Conservation (phyloP, 2,329 filamentous ascomycete species). For the Sporothrix dimorphospora region DNA sequence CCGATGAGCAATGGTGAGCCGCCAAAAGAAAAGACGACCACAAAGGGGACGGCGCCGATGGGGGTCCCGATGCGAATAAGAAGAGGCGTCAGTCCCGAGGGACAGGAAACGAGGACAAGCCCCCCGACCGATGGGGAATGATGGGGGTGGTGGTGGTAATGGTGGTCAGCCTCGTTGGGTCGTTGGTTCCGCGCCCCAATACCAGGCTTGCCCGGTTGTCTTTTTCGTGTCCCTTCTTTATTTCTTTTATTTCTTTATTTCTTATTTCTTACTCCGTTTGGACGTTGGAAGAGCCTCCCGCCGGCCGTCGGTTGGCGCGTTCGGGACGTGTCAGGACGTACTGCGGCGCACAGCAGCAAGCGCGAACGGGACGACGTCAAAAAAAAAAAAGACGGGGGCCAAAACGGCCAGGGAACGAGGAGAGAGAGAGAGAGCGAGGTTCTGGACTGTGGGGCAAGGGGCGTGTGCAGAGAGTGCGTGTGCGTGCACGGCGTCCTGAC, state of each 20-base stretch:
- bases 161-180: neutral
- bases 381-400: neutral
- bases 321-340: too few species aligned
- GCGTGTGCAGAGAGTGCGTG: neutral
- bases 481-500: neutral
- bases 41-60: neutral
- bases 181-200: neutral
- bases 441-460: neutral
- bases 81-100: neutral
- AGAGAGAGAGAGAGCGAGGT: neutral
- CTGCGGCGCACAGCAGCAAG: neutral
- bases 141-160: neutral
- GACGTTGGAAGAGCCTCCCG: neutral
- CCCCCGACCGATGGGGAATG: neutral
- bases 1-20: too few species aligned
- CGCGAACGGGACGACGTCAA: neutral
- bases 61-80: neutral
- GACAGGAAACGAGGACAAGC: conserved; percentile 11
- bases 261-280: neutral
- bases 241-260: neutral
- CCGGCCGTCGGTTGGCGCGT: too few species aligned
- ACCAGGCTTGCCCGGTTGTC: conserved; percentile 3
- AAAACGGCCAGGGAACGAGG: neutral
- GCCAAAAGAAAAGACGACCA: too few species aligned
- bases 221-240: neutral